Base-by-base conservation (phyloP, 169 alveolate genomes). In the Babesia caballi region DNA sequence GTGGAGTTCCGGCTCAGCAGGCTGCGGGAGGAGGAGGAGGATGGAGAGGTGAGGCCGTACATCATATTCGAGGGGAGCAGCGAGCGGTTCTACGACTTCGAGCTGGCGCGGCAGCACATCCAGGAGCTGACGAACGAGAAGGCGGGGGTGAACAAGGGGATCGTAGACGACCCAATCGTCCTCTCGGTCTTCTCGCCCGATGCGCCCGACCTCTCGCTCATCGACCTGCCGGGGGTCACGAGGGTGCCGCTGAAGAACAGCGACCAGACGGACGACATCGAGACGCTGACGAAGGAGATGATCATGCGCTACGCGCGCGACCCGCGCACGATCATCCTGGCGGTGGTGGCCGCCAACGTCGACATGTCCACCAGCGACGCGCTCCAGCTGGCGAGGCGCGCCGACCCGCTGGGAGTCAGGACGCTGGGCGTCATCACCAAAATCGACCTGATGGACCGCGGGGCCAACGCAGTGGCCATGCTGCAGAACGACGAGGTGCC, bases 161-260 rank as follows among this genome's bases (percentile, higher is more conserved):
- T 96, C 47, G 96, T 96, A 12, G 99, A 96, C 73, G 95, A 94
- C 54, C 99, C 99, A 8, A 97, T 98, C 51, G 95, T 96, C 14
- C 91, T 98, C 75, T 94, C 97, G 41, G 94, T 97, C 25, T 96
- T 93, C 82, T 96, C 99, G 41, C 91, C 97, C 1, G 95, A 94
- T 42, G 96, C 98, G 63, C 99, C 99, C 0, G 99, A 98, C 78
- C 88, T 98, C 58, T 95, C 99, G 2, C 88, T 98, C 25, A 96
- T 98, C 35, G 99, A 98, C 86, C 91, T 98, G 50, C 99, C 99
- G 19, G 99, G 99, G 47, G 96, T 98, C 50, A 97, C 99, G 19
- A 85, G 98, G 68, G 98, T 97, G 12, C 98, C 99, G 19, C 66
- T 96, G 27, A 91, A 93, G 58, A 97, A 98, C 67, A 94, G 98